Evolutionary conservation across 2,329 filamentous ascomycete species (phyloP), one percentile per base, ranked within the genome.

Genomic region (Aureobasidium mangrovei): DNA sequence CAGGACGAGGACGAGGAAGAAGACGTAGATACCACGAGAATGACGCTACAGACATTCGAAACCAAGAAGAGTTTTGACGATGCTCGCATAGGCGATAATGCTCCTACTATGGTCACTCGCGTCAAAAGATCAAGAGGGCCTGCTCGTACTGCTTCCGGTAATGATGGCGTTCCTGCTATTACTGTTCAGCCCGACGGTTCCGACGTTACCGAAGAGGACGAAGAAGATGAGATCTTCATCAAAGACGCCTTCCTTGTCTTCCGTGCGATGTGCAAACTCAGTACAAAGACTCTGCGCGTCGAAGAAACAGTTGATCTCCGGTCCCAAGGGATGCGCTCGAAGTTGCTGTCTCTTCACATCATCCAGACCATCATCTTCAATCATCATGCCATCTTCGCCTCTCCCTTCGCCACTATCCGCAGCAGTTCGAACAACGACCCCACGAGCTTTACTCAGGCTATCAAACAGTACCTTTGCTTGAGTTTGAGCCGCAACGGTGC

Each of bases 241-340:
- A 88, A 93, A 62, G 93, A 98, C 72, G 91, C 93, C 7, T 98
- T 97, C 69, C 80, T 98, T 26, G 90, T 98, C 43, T 97, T 98
- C 73, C 82, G 93, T 32, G 95, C 93, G 3, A 93, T 98, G 74
- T 98, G 94, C 77, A 95, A 96, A 70, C 76, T 98, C 43, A 96
- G 91, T 56, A 96, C 91, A 59, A 98, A 98, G 69, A 76, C 90
- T 39, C 76, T 98, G 28, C 83, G 88, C 7, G 83, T 90, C 2
- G 93, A 98, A 58, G 91, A 97, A 69, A 83, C 95, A 24, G 90
- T 91, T 64, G 93, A 98, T 65, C 74, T 95, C 49, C 90, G 89
- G 54, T 91, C 91, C 18, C 91, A 96, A 65, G 88, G 91, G 36
- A 98, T 98, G 91, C 85, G 93, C 57, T 96, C 91, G 2, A 98